Percentiles rank a stretch among this genome's conserved stretches.
phyloP scores from a whole-genome alignment of 106 monocot genomes.

The Platanthera guangdongensis region DNA sequence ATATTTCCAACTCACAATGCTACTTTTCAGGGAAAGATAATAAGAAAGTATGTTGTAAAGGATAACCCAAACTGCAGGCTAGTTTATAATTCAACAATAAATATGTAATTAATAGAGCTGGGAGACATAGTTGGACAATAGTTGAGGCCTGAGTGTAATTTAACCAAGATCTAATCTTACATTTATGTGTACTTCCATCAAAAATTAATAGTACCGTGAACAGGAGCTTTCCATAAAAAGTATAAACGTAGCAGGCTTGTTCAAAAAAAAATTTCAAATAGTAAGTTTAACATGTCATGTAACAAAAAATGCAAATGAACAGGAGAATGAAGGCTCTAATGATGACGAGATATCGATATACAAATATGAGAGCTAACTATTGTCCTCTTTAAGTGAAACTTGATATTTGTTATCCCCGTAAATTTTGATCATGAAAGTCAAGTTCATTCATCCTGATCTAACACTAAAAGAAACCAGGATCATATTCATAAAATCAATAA shows the following conservation, averaged over 20 bases:
- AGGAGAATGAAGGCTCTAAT: too few relatives aligned
- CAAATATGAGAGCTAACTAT: neutral
- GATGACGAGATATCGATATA: too few relatives aligned
- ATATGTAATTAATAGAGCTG: neutral
- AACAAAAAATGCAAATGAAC: too few relatives aligned
- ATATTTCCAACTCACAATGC: neutral
- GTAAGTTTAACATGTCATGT: too few relatives aligned
- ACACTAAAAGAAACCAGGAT: neutral
- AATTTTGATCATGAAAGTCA: too few relatives aligned
- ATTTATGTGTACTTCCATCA: neutral
- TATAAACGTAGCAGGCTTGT: too few relatives aligned
- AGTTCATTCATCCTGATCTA: too few relatives aligned
- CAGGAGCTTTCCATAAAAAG: neutral
- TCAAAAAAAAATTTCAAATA: too few relatives aligned
- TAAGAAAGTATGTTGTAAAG: neutral
- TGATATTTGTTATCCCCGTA: too few relatives aligned
- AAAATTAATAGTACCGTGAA: neutral
- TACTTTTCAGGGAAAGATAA: neutral
- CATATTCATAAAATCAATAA: neutral
- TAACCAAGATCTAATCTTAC: conserved; percentile 1
- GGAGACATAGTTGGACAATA: neutral
- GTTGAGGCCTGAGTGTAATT: neutral
- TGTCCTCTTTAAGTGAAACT: too few relatives aligned
- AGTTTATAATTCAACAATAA: neutral
- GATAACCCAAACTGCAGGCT: neutral